Evolutionary conservation across 2,329 filamentous ascomycete species (phyloP), one percentile per base, ranked within the genome.

Genomic region (Pseudogymnoascus sp.): DNA sequence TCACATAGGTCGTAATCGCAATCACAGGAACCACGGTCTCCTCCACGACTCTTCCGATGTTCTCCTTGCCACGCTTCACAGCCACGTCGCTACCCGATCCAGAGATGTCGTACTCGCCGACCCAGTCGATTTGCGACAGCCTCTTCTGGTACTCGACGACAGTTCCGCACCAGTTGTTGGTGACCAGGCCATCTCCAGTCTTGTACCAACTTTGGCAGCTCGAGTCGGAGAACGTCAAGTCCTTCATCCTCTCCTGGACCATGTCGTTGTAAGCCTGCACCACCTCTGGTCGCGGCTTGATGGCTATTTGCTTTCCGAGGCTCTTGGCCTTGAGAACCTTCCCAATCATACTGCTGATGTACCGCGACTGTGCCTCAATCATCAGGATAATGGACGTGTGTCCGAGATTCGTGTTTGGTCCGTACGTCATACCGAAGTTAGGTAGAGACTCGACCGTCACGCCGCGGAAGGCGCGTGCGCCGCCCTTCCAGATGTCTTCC

Each of bases 361-460:
- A 85, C 2, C 79, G 76, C 2, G 75, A 77, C 67, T 86, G 83
- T 1, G 82, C 78, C 69, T 86, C 83, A 65, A 85, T 84, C 82
- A 85, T 86, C n/a, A 85, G 74, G 66, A 85, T 81, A 67, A 85
- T 85, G 62, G 76, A 79, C 65, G 83, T 84, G 69, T 83, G 81
- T 0, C 80, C 83, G 14, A 65, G 59, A 25, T 65, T 62, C 81
- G 74, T 61, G 81, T 82, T 1, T 81, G 84, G 70, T 84, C 83
- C 83, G 70, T 84, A 85, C 60, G 85, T 75, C 76, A 84, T 81
- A 56, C 75, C 80, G 66, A 84, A 84, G 64, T 84, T 84, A 1
- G 81, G 82, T 59, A 84, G 73, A 5, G 75, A 74, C 62, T 81
- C 78, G 3, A 84, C 79, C 0, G 77, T 78, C 4, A 81, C 77